These are phyloP conservation scores for Clarireedia hainanense DNA, from an alignment of 2,329 filamentous ascomycete genomes.

Conservation along the genomic window DNA sequence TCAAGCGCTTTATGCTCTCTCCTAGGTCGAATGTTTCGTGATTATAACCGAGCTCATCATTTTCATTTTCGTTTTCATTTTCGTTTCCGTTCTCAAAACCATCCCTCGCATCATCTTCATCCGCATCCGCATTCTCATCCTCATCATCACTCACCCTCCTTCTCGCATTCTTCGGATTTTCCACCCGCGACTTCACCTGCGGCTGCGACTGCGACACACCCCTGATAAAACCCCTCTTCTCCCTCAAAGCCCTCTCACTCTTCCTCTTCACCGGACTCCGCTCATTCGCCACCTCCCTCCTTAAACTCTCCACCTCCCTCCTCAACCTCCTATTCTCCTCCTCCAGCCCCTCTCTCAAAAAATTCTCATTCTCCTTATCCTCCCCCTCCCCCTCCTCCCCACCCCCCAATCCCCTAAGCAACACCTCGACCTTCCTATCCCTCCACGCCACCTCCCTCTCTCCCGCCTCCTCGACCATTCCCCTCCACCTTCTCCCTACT, in stretches of 20 bases:
- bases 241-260: neutral
- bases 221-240: neutral
- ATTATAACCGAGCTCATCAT: neutral
- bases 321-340: conserved; percentile 62
- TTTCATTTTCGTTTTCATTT: conserved; percentile 13
- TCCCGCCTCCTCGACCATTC: conserved; percentile 66
- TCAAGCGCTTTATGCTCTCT: neutral
- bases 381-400: conserved; percentile 31
- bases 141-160: too few species aligned
- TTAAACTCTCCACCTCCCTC: conserved; percentile 51
- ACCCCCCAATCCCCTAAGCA: conserved; percentile 44
- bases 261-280: conserved; percentile 36
- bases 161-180: too few species aligned
- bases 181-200: too few species aligned
- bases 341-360: conserved; percentile 48
- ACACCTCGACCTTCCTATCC: conserved; percentile 77
- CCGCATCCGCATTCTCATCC: neutral
- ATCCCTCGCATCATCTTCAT: neutral
- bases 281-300: conserved; percentile 48
- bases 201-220: too few species aligned
- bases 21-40: neutral
- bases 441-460: conserved; percentile 78
- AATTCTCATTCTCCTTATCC: conserved; percentile 56
- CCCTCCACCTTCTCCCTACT: conserved; percentile 77
- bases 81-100: neutral